Evolutionary conservation across 441 rosid species (phyloP).

Genomic region (Adansonia madagascariensis): DNA sequence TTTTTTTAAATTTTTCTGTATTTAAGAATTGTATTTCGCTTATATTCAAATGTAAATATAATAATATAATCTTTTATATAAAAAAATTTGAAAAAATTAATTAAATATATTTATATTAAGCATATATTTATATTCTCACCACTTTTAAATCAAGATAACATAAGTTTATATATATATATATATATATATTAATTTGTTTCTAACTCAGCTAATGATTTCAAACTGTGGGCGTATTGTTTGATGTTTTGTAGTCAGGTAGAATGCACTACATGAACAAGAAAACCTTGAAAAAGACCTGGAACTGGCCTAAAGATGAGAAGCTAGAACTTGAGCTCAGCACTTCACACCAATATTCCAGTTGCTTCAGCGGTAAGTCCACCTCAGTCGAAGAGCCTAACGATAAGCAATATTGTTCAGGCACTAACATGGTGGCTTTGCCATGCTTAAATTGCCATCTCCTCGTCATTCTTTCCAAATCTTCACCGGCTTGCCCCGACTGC

Average conservation of each 20-base stretch:
- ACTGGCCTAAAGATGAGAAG: conserved; percentile 43
- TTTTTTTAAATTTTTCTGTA: too few species aligned
- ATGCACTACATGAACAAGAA: conserved; percentile 55
- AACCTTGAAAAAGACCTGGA: conserved; percentile 47
- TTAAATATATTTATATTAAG: too few species aligned
- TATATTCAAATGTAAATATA: too few species aligned
- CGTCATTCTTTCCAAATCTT: conserved; percentile 53
- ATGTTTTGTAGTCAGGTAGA: conserved; percentile 48
- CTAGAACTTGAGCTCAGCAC: conserved; percentile 56
- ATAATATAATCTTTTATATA: too few species aligned
- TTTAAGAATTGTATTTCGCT: too few species aligned
- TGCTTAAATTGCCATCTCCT: conserved; percentile 60
- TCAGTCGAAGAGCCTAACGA: conserved; percentile 19
- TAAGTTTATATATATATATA: too few species aligned
- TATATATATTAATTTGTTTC: neutral
- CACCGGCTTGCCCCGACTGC: conserved; percentile 62
- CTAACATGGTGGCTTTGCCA: conserved; percentile 53
- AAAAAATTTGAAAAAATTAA: too few species aligned
- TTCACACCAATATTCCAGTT: conserved; percentile 26
- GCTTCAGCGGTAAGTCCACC: neutral
- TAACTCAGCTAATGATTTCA: conserved; percentile 3
- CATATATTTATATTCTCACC: too few species aligned
- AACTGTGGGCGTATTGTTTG: neutral
- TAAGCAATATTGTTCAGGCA: neutral
- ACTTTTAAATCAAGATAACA: too few species aligned